Base-by-base conservation (phyloP, 2,329 filamentous ascomycete genomes). In the Mycosphaerelloides madeirae region DNA sequence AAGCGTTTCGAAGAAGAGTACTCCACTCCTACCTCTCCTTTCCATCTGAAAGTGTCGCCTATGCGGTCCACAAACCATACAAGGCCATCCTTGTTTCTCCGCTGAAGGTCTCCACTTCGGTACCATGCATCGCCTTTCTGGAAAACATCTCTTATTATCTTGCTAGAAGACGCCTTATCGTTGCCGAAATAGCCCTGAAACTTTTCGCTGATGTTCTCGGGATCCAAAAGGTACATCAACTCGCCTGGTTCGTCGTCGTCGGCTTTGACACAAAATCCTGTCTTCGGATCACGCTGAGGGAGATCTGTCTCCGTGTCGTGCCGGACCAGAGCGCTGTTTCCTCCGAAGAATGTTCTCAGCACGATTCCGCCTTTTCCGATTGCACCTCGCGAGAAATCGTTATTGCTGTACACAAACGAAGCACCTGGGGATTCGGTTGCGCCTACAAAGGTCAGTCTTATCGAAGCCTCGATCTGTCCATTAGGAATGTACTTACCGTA, bases 121-220 rank as follows among this genome's bases (percentile, higher is more conserved):
- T 89, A 94, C 74, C 81, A 95, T 0, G 80, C 83, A 59, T 95
- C 89, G 12, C 85, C 87, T 58, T 83, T 83, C 46, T 68, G 70
- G 52, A 93, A 79, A 2, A 93, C 85, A 55, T 84, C 72, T 3
- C 83, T 78, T 49, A 93, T 65, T 36, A 95, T 77, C 67, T 95
- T 95, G 52, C 78, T 75, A 31, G 80, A 69, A 0, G 84, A 87
- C 0, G 88, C 87, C 25, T 76, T 74, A 12, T 74, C 65, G 62
- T 94, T 88, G 47, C 81, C 80, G 65, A 83, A 87, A 67, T 95
- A 95, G 2, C 89, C 89, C 61, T 89, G 85, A 69, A 89, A 95
- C 11, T 77, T 78, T 25, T 73, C 71, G 28, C 72, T 66, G 38
- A 84, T 78, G 53, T 89, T 76, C 0, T 73, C 67, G 0, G 81